A percentile compares a stretch with the other conserved stretches of the same genome.
These are phyloP conservation scores for Keithomyces neogunnii DNA, from an alignment of 2,329 filamentous ascomycete genomes.

Conservation along the genomic window DNA sequence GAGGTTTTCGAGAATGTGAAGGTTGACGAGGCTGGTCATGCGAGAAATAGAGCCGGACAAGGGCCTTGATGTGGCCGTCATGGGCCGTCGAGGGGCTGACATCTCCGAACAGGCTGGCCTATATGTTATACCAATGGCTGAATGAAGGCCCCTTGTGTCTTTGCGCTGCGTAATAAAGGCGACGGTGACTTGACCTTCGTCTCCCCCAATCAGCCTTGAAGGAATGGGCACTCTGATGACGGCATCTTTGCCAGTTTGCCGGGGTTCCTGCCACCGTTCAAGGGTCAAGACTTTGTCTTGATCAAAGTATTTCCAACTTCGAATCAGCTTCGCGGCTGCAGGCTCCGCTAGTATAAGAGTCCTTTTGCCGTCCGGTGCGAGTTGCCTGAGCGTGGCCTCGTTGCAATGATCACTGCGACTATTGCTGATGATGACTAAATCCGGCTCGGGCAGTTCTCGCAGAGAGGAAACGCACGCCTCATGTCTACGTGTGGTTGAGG, in stretches of 20 bases:
- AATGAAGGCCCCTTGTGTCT: conserved; percentile 53
- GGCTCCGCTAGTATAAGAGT: conserved; percentile 60
- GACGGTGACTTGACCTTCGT: conserved; percentile 62
- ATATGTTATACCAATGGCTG: conserved; percentile 66
- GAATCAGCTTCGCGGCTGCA: conserved; percentile 55
- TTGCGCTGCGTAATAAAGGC: conserved; percentile 53
- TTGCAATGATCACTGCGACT: conserved; percentile 59
- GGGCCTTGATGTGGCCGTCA: conserved; percentile 8
- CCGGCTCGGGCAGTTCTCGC: conserved; percentile 30
- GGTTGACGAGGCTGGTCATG: conserved; percentile 1
- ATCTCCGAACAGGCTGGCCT: conserved; percentile 38
- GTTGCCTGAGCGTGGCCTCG: conserved; percentile 56
- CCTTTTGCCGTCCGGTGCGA: conserved; percentile 42
- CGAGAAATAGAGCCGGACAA: conserved; percentile 3
- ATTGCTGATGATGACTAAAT: conserved; percentile 39
- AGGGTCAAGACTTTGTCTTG: conserved; percentile 36
- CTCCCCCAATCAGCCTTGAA: conserved; percentile 39
- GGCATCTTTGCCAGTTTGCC: conserved; percentile 21
- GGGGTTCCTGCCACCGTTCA: conserved; percentile 36
- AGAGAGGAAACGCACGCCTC: conserved; percentile 48
- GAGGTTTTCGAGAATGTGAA: conserved; percentile 1
- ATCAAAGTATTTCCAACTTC: conserved; percentile 61
- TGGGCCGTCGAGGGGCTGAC: conserved; percentile 11
- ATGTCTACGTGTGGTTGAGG: conserved; percentile 46
- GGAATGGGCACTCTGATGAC: conserved; percentile 43